These are phyloP conservation scores for Thielaviopsis musarum DNA, from an alignment of 2,329 filamentous ascomycete genomes.

Conservation along the genomic window DNA sequence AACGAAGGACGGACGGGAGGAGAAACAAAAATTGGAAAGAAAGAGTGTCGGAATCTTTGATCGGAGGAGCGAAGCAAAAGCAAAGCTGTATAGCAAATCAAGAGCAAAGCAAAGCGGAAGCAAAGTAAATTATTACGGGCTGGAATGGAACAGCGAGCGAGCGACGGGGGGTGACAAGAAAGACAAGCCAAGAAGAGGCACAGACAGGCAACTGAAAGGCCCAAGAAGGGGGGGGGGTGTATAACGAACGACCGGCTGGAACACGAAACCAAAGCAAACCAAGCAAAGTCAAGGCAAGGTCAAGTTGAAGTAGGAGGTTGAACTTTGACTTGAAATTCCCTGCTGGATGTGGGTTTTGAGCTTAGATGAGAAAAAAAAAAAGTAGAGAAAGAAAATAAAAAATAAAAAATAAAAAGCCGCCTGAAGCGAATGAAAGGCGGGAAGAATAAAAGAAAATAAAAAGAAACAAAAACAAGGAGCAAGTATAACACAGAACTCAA, in stretches of 20 bases:
- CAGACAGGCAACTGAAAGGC: not conserved
- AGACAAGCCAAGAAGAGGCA: not conserved
- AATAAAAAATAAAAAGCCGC: not conserved
- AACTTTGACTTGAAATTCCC: not conserved
- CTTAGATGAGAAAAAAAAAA: not conserved
- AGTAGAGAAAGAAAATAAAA: not conserved
- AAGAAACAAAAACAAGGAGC: not conserved
- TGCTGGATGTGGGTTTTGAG: slow-evolving; percentile 15
- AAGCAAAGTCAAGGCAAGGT: not conserved
- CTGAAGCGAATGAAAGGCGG: slow-evolving; percentile 7
- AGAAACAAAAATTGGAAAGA: not conserved
- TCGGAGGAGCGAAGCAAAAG: not conserved
- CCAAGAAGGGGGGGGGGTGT: not conserved
- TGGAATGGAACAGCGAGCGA: not conserved
- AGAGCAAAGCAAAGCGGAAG: not conserved
- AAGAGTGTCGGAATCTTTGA: not conserved
- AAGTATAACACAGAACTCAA: not conserved
- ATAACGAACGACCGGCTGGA: not conserved
- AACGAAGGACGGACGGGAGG: not conserved
- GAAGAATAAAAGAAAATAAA: not conserved
- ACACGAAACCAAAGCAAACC: not conserved
- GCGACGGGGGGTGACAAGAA: not conserved
- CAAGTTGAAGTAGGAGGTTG: not conserved
- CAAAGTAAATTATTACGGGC: not conserved
- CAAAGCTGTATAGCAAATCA: not conserved